phyloP scores from a whole-genome alignment of 495 filamentous ascomycete species.

The Cryomyces minteri region DNA sequence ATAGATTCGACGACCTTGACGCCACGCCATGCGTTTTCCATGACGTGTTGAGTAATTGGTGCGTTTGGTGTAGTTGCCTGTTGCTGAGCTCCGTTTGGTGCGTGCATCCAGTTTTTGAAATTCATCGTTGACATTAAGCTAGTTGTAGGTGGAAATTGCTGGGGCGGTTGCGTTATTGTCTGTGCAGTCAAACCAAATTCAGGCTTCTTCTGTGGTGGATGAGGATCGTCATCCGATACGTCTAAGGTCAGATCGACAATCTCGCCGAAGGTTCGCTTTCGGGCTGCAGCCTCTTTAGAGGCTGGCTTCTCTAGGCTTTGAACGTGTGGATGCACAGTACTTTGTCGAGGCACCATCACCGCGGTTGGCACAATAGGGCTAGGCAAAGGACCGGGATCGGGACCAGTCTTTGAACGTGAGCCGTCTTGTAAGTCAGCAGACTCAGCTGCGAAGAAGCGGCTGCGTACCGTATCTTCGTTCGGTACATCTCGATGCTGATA shows the following conservation, averaged over 20 bases:
- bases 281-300: constrained; percentile 23
- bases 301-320: background rate
- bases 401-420: too few species aligned
- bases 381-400: too few species aligned
- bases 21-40: constrained; percentile 4
- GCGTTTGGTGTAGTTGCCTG: too few species aligned
- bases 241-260: constrained; percentile 27
- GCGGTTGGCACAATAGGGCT: too few species aligned
- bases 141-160: too few species aligned
- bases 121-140: background rate
- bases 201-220: constrained; percentile 1
- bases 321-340: background rate
- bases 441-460: too few species aligned
- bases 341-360: too few species aligned
- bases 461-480: too few species aligned
- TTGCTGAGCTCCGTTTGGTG: background rate
- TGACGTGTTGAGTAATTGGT: background rate
- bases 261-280: constrained; percentile 28
- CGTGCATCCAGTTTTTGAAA: background rate
- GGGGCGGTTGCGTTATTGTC: too few species aligned
- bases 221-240: constrained; percentile 23
- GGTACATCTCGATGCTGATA: too few species aligned
- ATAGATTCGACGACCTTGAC: constrained; percentile 22
- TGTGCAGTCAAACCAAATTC: too few species aligned
- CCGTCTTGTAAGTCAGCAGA: too few species aligned